Evolutionary conservation across 1,139 yeast species (phyloP).

Genomic region (Petasospora fabianii): DNA sequence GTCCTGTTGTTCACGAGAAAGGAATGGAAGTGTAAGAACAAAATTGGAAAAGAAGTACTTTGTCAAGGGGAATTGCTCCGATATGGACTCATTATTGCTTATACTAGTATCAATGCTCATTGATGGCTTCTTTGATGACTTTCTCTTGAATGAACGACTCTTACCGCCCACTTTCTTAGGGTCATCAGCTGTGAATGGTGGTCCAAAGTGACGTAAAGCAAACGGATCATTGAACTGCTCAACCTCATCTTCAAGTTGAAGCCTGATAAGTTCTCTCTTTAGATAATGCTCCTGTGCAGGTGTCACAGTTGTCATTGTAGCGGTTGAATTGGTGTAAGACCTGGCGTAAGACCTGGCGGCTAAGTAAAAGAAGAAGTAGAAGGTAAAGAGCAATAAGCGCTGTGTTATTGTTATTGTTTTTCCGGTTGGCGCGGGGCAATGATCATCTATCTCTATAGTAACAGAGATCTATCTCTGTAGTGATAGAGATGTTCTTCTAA

Average conservation of each 20-base stretch:
- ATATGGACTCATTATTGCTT: not conserved
- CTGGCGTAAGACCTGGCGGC: not conserved
- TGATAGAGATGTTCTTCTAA: no score
- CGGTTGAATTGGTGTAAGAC: not conserved
- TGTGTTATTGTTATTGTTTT: no score
- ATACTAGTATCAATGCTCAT: not conserved
- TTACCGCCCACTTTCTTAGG: constrained; percentile 19
- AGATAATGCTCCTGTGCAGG: constrained; percentile 78
- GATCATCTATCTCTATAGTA: no score
- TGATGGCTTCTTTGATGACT: not conserved
- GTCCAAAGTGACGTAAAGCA: constrained; percentile 65
- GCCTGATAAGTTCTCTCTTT: constrained; percentile 70
- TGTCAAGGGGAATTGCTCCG: constrained; percentile 53
- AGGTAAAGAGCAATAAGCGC: no score
- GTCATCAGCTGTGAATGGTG: constrained; percentile 54
- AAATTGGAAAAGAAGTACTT: constrained; percentile 62
- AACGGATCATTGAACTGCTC: constrained; percentile 51
- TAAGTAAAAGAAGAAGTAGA: no score
- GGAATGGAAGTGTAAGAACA: constrained; percentile 69
- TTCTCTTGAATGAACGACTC: not conserved
- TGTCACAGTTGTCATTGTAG: constrained; percentile 28
- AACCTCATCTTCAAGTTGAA: constrained; percentile 61
- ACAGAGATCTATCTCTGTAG: no score
- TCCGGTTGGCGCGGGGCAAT: no score
- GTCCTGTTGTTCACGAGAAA: constrained; percentile 43